A percentile compares a stretch with the other conserved stretches of the same genome.
Evolutionary conservation across 768 basidiomycete species (phyloP).

Genomic region (Serendipita vermifera): DNA sequence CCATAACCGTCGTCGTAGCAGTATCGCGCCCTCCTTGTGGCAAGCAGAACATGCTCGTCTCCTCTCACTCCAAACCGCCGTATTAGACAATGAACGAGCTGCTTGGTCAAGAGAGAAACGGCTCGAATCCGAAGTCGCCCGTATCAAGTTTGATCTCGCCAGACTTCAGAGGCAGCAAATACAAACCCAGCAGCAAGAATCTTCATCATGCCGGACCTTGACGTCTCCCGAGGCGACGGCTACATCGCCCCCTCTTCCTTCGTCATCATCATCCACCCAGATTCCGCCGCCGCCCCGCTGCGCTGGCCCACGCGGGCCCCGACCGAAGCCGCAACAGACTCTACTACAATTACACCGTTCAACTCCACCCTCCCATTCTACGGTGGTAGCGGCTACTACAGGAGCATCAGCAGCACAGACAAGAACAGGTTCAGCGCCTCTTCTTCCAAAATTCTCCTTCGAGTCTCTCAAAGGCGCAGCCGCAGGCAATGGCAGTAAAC

Average conservation of each 20-base stretch:
- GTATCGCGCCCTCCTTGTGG: not conserved
- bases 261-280: not conserved
- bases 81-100: not conserved
- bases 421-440: too few species aligned
- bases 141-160: not conserved
- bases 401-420: too few species aligned
- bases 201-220: too few species aligned
- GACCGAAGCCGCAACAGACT: constrained; percentile 65
- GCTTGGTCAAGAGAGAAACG: not conserved
- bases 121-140: not conserved
- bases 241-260: not conserved
- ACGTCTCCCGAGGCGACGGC: not conserved
- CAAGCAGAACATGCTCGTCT: not conserved
- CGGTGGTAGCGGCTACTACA: not conserved
- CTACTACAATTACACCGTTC: constrained; percentile 62
- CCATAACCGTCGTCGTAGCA: not conserved
- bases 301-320: constrained; percentile 65
- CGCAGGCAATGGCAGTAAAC: not conserved
- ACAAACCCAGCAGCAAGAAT: too few species aligned
- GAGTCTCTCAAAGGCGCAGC: not conserved
- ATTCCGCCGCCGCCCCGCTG: not conserved
- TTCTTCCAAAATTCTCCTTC: too few species aligned
- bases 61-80: not conserved
- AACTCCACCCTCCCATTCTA: not conserved
- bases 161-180: too few species aligned